Base-by-base conservation (phyloP, 2,329 filamentous ascomycete species). In the Cladorrhinum sp. region DNA sequence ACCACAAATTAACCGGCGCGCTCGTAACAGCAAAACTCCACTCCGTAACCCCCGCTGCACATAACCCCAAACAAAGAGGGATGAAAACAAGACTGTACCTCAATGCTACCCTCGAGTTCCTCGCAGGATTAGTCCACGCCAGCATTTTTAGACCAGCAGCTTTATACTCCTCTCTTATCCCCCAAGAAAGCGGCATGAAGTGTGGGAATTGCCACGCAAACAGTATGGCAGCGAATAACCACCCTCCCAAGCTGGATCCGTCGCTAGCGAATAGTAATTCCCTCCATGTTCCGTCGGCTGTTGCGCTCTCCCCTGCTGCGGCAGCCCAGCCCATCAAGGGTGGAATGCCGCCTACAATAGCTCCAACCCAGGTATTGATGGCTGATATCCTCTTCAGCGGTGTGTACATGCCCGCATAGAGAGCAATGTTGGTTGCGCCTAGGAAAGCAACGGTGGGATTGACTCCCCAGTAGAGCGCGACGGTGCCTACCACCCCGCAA, bases 141-240 rank as follows among this genome's bases (percentile, higher is more conserved):
- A 98, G 81, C 95, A 89, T 89, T 64, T 81, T 80, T 70, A 88
- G 81, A 8, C 85, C 86, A 0, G 84, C 86, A 10, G 78, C 80
- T 65, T 87, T 88, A 79, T 99, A 99, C 73, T 99, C 95, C 8
- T 96, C 88, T 20, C 92, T 83, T 62, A 98, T 96, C 3, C 85
- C 81, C 85, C 93, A 96, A 51, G 90, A 93, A 22, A 99, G 81
- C 1, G 93, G 89, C 82, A 97, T 98, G 79, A 99, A 99, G 76
- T 99, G 95, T 2, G 95, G 92, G 71, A 99, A 98, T 72, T 99
- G 93, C 95, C 95, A 99, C 12, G 92, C 89, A 67, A 96, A 96
- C 4, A 99, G 79, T 6, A 98, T 77, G 0, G 83, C 86, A 1
- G 91, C 93, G 13, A 97, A 79, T 0, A 98, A 78, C 95, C 95